Percentiles rank a stretch among this genome's conserved stretches.
These are phyloP conservation scores for Rubia peregrina DNA, from an alignment of 305 asterid species.

Conservation along the genomic window DNA sequence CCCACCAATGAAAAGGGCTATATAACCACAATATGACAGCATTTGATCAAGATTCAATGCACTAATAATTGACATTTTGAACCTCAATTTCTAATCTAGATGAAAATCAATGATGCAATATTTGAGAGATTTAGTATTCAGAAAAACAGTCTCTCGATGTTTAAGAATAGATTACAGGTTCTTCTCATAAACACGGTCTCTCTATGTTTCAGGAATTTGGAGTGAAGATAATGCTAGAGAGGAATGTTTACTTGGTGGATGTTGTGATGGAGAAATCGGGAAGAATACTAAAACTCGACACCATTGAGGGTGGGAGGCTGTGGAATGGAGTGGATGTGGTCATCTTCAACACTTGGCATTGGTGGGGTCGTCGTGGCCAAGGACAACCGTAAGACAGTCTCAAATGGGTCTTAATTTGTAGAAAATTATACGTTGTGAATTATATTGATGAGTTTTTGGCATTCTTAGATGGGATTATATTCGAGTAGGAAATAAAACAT, in stretches of 20 bases:
- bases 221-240: conserved; percentile 23
- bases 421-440: not conserved
- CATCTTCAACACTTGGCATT: conserved; percentile 88
- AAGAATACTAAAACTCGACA: conserved; percentile 21
- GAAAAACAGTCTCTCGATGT: not conserved
- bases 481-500: conserved; percentile 42
- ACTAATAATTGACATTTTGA: not conserved
- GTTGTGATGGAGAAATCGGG: conserved; percentile 24
- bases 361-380: conserved; percentile 90
- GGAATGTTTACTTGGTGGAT: conserved; percentile 26
- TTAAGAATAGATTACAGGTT: too few relatives aligned
- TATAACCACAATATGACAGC: not conserved
- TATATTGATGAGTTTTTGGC: not conserved
- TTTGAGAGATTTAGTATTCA: too few relatives aligned
- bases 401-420: too few relatives aligned
- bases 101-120: not conserved
- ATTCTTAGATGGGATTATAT: conserved; percentile 75
- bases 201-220: conserved; percentile 20
- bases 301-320: conserved; percentile 47
- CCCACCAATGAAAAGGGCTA: not conserved
- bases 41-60: not conserved
- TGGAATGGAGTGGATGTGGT: conserved; percentile 67
- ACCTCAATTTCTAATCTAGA: too few relatives aligned
- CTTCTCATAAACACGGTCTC: too few relatives aligned
- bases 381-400: conserved; percentile 58